Evolutionary conservation across 768 basidiomycete species (phyloP), one percentile per base, ranked within the genome.

Genomic region (Cyclocybe cylindracea): DNA sequence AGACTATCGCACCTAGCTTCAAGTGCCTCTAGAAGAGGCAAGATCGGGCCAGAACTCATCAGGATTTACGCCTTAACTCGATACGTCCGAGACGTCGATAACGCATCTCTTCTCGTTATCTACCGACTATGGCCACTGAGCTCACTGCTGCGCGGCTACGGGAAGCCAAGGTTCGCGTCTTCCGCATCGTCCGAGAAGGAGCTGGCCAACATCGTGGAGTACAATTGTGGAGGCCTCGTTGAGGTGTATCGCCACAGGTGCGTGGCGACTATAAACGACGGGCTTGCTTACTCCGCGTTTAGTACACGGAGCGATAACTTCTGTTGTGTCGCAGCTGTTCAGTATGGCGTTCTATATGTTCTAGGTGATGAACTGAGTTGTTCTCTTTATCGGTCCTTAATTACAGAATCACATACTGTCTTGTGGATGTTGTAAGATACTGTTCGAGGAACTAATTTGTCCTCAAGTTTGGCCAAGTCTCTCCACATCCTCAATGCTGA

Each of bases 141-240:
- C 65, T 78, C 33, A 61, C 71, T 19, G 56, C 69, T 31, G 86
- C 90, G 1, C 82, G n/a, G 84, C 19, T 92, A 94, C 61, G 94
- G 94, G 9, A 98, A 98, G 72, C 92, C 69, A 85, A 87, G 57
- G 82, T 98, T 11, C 82, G 93, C 18, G 88, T 98, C 39, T 81
- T 92, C 57, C 84, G 95, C 31, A 79, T 96, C 49, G 91, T 95
- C 16, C 79, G 93, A 8, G 79, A 84, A 44, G 81, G 74, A 70
- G 74, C 7, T 78, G 80, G 71, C 89, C 61, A 76, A 85, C 33
- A 70, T 94, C 8, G 90, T 87, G 29, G 94, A 96, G 68, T 95
- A 95, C 71, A 87, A 85, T n/a, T 55, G 89, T 95, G 18, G 78
- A 81, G 6, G 79, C 2, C 73, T 96, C 47, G 70, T 98, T 8